Evolutionary conservation across 176 grass and related monocot genomes (phyloP).

Genomic region (Metroxylon sagu): DNA sequence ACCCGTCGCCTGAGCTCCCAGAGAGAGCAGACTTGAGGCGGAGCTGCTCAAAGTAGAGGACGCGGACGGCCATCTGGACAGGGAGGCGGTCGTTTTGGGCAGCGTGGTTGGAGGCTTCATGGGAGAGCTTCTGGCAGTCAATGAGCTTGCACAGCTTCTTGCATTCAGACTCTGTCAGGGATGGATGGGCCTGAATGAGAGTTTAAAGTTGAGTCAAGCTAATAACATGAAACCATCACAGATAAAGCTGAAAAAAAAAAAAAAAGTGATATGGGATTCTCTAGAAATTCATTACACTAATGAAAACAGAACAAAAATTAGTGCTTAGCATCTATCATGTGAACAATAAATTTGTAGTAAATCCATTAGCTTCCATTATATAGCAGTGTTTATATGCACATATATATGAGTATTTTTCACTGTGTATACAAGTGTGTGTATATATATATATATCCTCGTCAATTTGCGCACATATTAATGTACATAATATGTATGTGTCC

Average conservation of each 20-base stretch:
- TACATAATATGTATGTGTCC: too few relatives aligned
- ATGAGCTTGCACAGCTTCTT: slow-evolving; percentile 11
- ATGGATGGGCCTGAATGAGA: slow-evolving; percentile 10
- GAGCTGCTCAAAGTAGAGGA: slow-evolving; percentile 14
- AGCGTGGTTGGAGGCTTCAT: slow-evolving; percentile 13
- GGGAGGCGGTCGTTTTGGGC: slow-evolving; percentile 16
- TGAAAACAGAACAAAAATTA: too few relatives aligned
- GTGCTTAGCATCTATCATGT: too few relatives aligned
- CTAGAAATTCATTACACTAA: too few relatives aligned
- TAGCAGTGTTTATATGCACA: too few relatives aligned
- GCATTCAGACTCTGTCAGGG: slow-evolving; percentile 5
- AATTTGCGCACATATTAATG: too few relatives aligned
- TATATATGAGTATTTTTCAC: too few relatives aligned
- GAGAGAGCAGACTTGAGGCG: not conserved
- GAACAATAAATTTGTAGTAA: too few relatives aligned
- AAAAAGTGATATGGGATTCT: not conserved
- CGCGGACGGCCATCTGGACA: slow-evolving; percentile 7
- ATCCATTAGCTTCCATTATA: too few relatives aligned
- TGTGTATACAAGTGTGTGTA: too few relatives aligned
- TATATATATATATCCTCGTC: too few relatives aligned
- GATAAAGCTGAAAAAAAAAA: not conserved
- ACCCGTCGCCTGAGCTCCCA: too few relatives aligned
- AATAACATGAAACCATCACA: not conserved
- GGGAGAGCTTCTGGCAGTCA: slow-evolving; percentile 13
- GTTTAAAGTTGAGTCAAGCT: not conserved